Conservation (phyloP, 2,329 filamentous ascomycete genomes). For the Metarhizium robertsii region DNA sequence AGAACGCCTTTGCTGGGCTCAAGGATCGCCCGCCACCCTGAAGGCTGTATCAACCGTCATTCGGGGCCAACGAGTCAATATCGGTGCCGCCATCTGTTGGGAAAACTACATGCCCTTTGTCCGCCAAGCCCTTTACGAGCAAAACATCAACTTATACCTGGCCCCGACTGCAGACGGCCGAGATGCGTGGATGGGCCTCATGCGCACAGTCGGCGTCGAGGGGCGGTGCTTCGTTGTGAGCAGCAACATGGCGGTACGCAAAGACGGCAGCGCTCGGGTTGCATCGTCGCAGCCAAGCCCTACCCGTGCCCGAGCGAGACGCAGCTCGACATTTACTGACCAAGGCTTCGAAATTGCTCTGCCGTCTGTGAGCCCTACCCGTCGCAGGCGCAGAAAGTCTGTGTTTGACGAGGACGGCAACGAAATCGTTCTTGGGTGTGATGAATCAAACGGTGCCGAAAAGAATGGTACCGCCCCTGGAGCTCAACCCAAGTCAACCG, state of each 20-base stretch:
- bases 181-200: constrained; percentile 73
- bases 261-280: neutral
- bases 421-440: constrained; percentile 38
- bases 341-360: constrained; percentile 40
- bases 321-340: constrained; percentile 31
- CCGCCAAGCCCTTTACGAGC: constrained; percentile 72
- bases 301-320: constrained; percentile 14
- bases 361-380: constrained; percentile 17
- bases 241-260: constrained; percentile 66
- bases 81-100: constrained; percentile 90
- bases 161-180: constrained; percentile 82
- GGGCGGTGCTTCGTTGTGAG: constrained; percentile 78
- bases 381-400: constrained; percentile 25
- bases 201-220: constrained; percentile 74
- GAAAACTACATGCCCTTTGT: constrained; percentile 94
- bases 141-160: constrained; percentile 87
- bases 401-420: constrained; percentile 45
- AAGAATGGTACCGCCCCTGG: neutral
- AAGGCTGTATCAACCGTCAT: constrained; percentile 72
- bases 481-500: neutral
- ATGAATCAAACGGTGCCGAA: constrained; percentile 15
- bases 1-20: constrained; percentile 82
- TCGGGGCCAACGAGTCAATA: constrained; percentile 67
- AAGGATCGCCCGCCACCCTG: constrained; percentile 71
- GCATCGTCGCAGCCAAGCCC: neutral